Evolutionary conservation across 163 green algal genomes (phyloP), one percentile per base, ranked within the genome.

Genomic region (Chlamydomonas reinhardtii): DNA sequence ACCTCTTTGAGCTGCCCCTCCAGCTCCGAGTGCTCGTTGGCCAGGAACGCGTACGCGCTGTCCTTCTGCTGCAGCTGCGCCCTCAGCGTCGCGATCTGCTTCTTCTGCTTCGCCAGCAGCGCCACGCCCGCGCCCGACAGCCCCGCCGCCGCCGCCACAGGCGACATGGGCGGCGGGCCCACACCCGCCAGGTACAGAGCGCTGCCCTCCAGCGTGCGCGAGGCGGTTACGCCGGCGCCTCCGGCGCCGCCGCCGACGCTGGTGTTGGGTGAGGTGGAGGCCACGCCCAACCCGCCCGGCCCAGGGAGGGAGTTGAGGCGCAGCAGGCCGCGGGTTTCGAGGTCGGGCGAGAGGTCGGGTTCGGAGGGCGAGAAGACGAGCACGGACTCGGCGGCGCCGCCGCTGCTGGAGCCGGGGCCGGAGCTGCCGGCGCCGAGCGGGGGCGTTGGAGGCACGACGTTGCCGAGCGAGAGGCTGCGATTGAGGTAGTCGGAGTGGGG

Each of bases 1-100:
- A 74, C 85, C 76, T 92, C 88, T 73, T 91, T 89, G n/a, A 85
- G 65, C 70, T 85, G 84, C 27, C 61, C 75, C 35, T 89, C 84
- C 43, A 89, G 66, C 68, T 89, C 74, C 19, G 19, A 27, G 35
- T 85, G 74, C 54, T 88, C 81, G 27, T 85, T 84, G n/a, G 68
- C 72, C 29, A 87, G 70, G 71, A 87, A 87, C 17, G 71, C 56
- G 61, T 87, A 87, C 71, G 81, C 81, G 52, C 31, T 66, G 56
- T 87, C 81, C 71, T 87, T 87, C 81, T 87, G 81, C 37, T 79
- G 70, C 54, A 87, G 37, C 81, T 80, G 81, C 71, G 37, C 15
- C 22, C 81, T 59, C 70, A 87, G 32, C 34, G 35, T n/a, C 27
- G 34, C 52, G 19, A 87, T 79, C 12, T 73, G 29, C 70, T 79